These are phyloP conservation scores for Fusarium longipes DNA, from an alignment of 2,329 filamentous ascomycete species.

Conservation along the genomic window DNA sequence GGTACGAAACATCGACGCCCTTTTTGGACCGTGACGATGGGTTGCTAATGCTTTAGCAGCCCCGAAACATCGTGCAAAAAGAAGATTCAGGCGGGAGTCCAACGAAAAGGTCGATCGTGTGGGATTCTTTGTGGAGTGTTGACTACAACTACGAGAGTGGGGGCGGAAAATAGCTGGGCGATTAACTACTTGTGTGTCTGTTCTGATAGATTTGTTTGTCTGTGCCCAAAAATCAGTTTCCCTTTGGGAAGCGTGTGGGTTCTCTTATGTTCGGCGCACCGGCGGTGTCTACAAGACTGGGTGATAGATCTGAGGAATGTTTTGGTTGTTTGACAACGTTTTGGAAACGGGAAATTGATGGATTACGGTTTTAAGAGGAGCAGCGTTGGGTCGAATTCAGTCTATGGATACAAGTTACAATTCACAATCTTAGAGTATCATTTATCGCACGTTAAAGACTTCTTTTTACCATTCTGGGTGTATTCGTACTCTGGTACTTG, in stretches of 20 bases:
- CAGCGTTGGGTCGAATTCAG: neutral
- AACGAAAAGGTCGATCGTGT: constrained; percentile 66
- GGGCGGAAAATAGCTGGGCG: constrained; percentile 40
- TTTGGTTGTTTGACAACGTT: constrained; percentile 2
- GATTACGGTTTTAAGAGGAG: neutral
- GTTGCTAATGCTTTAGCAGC: constrained; percentile 51
- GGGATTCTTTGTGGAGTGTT: constrained; percentile 71
- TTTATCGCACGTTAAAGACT: neutral
- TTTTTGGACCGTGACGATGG: constrained; percentile 62
- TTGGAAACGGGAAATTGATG: neutral
- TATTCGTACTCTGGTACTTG: neutral
- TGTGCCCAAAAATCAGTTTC: constrained; percentile 13
- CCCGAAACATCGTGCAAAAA: constrained; percentile 49
- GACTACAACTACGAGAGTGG: constrained; percentile 66
- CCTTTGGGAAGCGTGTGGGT: constrained; percentile 27
- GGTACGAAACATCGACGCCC: constrained; percentile 66
- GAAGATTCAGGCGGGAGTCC: constrained; percentile 56
- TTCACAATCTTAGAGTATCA: neutral
- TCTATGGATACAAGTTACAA: constrained; percentile 4
- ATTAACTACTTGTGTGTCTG: neutral
- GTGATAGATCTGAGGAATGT: constrained; percentile 24
- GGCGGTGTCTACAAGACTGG: constrained; percentile 20
- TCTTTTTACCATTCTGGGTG: neutral
- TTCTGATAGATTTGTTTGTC: constrained; percentile 2
- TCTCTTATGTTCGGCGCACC: constrained; percentile 22